Conservation (phyloP, 768 basidiomycete species). For the Myochromella boudieri region DNA sequence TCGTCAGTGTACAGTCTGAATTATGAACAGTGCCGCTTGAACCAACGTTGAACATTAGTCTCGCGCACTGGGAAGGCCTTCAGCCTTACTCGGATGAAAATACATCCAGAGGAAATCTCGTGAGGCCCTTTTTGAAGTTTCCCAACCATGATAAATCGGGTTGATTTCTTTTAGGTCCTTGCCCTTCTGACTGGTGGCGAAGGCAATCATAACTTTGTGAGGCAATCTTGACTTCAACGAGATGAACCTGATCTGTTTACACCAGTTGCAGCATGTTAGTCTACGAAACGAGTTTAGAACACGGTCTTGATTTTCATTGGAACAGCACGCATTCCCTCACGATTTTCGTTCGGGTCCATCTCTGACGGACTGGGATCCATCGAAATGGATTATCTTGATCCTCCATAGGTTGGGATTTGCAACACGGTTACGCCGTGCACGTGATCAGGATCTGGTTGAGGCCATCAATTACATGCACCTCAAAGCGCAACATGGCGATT, state of each 20-base stretch:
- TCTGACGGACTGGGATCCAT: constrained; percentile 71
- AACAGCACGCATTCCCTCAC: constrained; percentile 73
- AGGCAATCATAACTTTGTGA: constrained; percentile 76
- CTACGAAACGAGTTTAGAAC: too few relatives aligned
- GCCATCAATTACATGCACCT: constrained; percentile 48
- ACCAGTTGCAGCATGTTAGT: constrained; percentile 42
- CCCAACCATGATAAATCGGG: background rate
- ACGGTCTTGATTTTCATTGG: too few relatives aligned
- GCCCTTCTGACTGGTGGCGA: constrained; percentile 74
- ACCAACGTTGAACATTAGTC: constrained; percentile 27
- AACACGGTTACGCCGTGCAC: constrained; percentile 47
- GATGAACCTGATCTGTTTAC: background rate
- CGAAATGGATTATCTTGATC: constrained; percentile 71
- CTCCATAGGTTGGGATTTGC: constrained; percentile 51
- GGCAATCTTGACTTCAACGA: constrained; percentile 19
- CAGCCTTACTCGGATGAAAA: constrained; percentile 83
- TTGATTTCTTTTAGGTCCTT: constrained; percentile 44
- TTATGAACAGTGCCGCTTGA: too few relatives aligned
- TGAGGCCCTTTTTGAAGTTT: constrained; percentile 28
- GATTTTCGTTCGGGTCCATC: constrained; percentile 74
- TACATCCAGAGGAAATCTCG: constrained; percentile 72
- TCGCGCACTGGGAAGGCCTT: constrained; percentile 81
- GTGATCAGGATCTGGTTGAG: constrained; percentile 46
- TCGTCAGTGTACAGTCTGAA: constrained; percentile 62
- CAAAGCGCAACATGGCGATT: constrained; percentile 29